Evolutionary conservation across 768 basidiomycete species (phyloP).

Genomic region (Neoboletus magnificus): DNA sequence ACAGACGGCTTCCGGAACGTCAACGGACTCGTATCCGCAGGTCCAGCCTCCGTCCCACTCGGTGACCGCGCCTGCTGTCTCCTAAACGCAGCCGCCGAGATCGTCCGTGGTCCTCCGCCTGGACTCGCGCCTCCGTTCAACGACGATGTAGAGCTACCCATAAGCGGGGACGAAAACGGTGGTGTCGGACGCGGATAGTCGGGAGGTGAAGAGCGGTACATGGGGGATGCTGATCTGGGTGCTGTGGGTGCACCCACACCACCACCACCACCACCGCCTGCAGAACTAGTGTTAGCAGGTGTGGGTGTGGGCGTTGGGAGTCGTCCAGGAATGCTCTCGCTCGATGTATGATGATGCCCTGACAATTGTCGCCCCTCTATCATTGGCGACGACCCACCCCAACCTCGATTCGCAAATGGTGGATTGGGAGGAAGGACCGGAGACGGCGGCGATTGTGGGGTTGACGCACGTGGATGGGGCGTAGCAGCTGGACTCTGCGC

Average conservation of each 20-base stretch:
- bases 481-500: conserved; percentile 1
- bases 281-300: not conserved
- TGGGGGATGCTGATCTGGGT: conserved; percentile 1
- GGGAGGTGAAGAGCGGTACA: conserved; percentile 36
- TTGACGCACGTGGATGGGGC: not conserved
- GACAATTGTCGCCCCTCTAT: conserved; percentile 5
- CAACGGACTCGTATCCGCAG: conserved; percentile 47
- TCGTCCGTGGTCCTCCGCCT: conserved; percentile 48
- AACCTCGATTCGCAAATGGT: conserved; percentile 37
- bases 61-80: conserved; percentile 42
- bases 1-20: conserved; percentile 44
- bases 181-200: conserved; percentile 43
- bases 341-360: not conserved
- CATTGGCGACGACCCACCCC: conserved; percentile 6
- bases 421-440: conserved; percentile 37
- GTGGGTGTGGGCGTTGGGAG: conserved; percentile 6
- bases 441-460: conserved; percentile 16
- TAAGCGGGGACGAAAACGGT: conserved; percentile 29
- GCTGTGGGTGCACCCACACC: not conserved
- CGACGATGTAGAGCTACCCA: conserved; percentile 34
- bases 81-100: conserved; percentile 74
- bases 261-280: not conserved
- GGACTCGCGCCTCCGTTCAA: conserved; percentile 26
- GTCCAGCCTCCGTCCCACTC: conserved; percentile 19
- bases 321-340: conserved; percentile 4